Evolutionary conservation across 495 filamentous ascomycete species (phyloP).

Genomic region (Parmelia sp.): DNA sequence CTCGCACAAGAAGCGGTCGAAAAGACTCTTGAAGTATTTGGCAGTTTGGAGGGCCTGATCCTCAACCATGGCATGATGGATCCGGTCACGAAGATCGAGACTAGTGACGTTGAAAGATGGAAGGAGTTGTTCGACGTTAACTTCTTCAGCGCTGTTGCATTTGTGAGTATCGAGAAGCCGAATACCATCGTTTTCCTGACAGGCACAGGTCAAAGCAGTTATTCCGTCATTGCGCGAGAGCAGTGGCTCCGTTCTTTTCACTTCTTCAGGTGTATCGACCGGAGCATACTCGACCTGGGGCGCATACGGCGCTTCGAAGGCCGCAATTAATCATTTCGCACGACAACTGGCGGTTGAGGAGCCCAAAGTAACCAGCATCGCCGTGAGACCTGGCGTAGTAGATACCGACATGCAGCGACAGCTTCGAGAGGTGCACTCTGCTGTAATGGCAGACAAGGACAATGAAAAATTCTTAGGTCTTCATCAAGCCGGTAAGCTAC

Average conservation of each 20-base stretch:
- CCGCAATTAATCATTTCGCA: slow-evolving; percentile 78
- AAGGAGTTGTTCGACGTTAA: slow-evolving; percentile 72
- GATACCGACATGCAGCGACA: slow-evolving; percentile 92
- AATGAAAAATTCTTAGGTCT: slow-evolving; percentile 63
- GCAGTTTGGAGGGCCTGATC: slow-evolving; percentile 72
- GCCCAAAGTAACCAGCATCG: slow-evolving; percentile 62
- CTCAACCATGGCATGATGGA: slow-evolving; percentile 81
- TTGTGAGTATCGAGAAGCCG: slow-evolving; percentile 48
- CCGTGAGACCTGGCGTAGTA: slow-evolving; percentile 75
- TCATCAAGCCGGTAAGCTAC: slow-evolving; percentile 59
- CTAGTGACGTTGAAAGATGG: slow-evolving; percentile 65
- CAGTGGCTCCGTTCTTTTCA: slow-evolving; percentile 65
- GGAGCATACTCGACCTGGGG: slow-evolving; percentile 68
- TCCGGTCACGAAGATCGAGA: slow-evolving; percentile 66
- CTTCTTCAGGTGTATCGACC: slow-evolving; percentile 68
- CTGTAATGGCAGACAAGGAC: slow-evolving; percentile 57
- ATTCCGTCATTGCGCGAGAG: slow-evolving; percentile 64
- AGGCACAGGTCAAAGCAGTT: slow-evolving; percentile 59
- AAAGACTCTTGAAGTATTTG: slow-evolving; percentile 57
- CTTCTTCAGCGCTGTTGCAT: slow-evolving; percentile 68
- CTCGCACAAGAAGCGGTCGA: slow-evolving; percentile 57
- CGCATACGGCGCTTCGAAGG: slow-evolving; percentile 78
- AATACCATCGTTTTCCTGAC: slow-evolving; percentile 18
- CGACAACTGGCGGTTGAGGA: slow-evolving; percentile 72
- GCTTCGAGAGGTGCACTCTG: slow-evolving; percentile 63